Percentiles rank a stretch among this genome's conserved stretches.
Conservation (phyloP, 805 yeast species). For the Middelhovenomyces tepae region DNA sequence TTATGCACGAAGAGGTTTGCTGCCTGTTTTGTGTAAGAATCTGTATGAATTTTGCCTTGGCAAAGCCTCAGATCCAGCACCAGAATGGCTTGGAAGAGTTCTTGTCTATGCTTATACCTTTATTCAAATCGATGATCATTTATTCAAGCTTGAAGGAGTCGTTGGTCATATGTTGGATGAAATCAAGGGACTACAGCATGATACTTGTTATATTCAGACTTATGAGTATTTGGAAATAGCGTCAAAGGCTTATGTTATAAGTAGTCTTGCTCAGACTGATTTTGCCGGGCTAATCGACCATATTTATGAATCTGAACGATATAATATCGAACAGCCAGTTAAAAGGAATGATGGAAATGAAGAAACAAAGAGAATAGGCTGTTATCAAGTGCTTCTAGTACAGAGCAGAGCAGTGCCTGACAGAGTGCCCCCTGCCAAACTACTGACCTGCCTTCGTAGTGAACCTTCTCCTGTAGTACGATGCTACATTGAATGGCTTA, state of each 20-base stretch:
- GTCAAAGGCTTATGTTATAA: constrained; percentile 42
- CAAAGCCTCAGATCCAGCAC: background rate
- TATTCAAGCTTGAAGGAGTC: constrained; percentile 51
- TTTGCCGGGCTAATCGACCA: constrained; percentile 15
- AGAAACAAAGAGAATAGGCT: constrained; percentile 55
- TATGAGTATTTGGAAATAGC: constrained; percentile 55
- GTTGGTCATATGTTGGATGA: constrained; percentile 45
- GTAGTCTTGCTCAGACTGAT: constrained; percentile 31
- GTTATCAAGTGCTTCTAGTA: constrained; percentile 43
- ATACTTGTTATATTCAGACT: constrained; percentile 37
- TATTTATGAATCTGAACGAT: constrained; percentile 31
- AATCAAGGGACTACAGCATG: constrained; percentile 13
- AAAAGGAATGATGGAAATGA: constrained; percentile 61
- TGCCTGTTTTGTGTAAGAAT: constrained; percentile 48
- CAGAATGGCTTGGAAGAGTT: constrained; percentile 45
- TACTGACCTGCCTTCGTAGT: constrained; percentile 34
- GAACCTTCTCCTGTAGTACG: constrained; percentile 79
- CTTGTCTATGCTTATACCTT: constrained; percentile 39
- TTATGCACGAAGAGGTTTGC: constrained; percentile 55
- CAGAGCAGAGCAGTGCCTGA: constrained; percentile 29
- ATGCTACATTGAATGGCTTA: constrained; percentile 70
- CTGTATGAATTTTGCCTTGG: constrained; percentile 26
- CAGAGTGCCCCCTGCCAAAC: constrained; percentile 1
- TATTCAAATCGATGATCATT: constrained; percentile 46
- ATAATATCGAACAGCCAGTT: constrained; percentile 39